Conservation (phyloP, 129 eudicot species). For the Tanacetum coccineum region DNA sequence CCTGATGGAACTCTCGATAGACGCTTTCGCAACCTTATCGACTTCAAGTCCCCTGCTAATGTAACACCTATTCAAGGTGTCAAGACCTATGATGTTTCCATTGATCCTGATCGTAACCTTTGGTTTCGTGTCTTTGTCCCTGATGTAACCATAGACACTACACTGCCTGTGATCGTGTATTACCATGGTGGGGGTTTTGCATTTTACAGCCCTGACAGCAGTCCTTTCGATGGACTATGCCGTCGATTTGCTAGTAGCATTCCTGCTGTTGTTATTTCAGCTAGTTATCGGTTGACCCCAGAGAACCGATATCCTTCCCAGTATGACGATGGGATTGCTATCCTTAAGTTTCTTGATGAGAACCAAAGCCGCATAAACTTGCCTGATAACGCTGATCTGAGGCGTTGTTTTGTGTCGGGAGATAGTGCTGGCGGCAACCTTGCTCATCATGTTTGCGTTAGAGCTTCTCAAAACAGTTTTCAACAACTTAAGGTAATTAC, state of each 20-base stretch:
- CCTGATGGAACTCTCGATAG: neutral
- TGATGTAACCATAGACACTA: neutral
- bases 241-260: neutral
- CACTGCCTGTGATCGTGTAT: neutral
- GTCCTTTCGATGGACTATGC: neutral
- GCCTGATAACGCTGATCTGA: neutral
- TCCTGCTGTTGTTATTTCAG: neutral
- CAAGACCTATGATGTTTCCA: neutral
- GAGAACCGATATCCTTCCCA: neutral
- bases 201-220: neutral
- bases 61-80: too few species aligned
- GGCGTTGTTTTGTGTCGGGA: neutral
- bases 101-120: neutral
- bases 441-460: neutral
- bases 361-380: neutral
- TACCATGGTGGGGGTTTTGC: neutral
- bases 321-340: neutral
- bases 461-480: neutral
- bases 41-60: neutral
- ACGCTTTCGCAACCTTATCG: neutral
- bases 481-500: neutral
- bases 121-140: conserved; percentile 4
- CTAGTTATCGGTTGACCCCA: neutral
- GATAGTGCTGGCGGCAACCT: neutral
- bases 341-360: neutral